Percentiles rank a stretch among this genome's conserved stretches.
Evolutionary conservation across 2,329 filamentous ascomycete genomes (phyloP).

Genomic region (Pestalotiopsis sp.): DNA sequence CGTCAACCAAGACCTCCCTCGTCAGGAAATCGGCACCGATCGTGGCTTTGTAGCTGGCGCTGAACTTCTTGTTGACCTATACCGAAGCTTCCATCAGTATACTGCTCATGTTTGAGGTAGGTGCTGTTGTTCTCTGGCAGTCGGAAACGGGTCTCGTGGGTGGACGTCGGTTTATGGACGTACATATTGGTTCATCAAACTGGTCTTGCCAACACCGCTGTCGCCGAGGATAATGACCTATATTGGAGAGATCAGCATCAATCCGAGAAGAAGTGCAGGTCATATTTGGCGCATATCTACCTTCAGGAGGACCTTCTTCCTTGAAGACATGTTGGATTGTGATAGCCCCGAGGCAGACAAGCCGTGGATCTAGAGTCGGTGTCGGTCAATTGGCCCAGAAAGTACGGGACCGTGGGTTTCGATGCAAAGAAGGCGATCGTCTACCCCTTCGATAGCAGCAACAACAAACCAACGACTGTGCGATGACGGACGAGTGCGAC

Average conservation of each 20-base stretch:
- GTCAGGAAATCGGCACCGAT: conserved; percentile 99
- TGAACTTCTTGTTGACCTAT: conserved; percentile 99
- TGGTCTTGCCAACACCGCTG: conserved; percentile 98
- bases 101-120: not conserved
- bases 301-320: conserved; percentile 92
- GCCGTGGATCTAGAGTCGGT: not conserved
- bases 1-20: conserved; percentile 96
- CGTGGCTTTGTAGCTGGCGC: conserved; percentile 98
- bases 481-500: not conserved
- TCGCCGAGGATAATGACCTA: conserved; percentile 99
- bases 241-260: conserved; percentile 11
- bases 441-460: not conserved
- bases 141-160: not conserved
- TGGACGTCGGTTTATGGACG: conserved; percentile 34
- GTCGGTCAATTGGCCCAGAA: not conserved
- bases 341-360: not conserved
- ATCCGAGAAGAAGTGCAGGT: conserved; percentile 17
- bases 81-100: not conserved
- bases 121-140: not conserved
- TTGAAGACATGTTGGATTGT: conserved; percentile 66
- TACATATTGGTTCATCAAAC: conserved; percentile 99
- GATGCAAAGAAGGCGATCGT: not conserved
- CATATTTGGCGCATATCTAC: conserved; percentile 44
- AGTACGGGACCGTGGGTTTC: not conserved
- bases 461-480: not conserved